Percentiles rank a stretch among this genome's conserved stretches.
phyloP scores from a whole-genome alignment of 768 basidiomycete genomes.

The Astraeus odoratus region DNA sequence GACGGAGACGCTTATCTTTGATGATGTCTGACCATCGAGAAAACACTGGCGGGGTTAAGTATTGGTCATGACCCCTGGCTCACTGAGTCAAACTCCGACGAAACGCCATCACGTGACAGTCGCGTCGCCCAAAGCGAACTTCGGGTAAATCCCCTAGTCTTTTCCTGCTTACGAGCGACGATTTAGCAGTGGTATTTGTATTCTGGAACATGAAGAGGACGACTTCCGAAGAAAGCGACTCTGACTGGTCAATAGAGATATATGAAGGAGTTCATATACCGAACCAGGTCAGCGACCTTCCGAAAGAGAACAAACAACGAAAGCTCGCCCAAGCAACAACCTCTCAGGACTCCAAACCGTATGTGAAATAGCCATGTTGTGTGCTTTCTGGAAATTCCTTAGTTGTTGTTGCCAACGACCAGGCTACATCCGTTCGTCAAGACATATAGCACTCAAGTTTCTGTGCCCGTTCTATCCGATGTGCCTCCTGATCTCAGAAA shows the following conservation, averaged over 20 bases:
- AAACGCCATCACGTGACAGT: no score
- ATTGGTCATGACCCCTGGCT: no score
- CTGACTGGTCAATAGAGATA: conserved; percentile 28
- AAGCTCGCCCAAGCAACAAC: conserved; percentile 6
- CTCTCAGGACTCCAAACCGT: neutral
- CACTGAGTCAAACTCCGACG: no score
- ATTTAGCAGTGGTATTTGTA: no score
- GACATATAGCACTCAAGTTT: conserved; percentile 7
- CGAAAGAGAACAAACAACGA: conserved; percentile 15
- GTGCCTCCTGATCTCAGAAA: neutral
- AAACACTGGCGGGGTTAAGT: no score
- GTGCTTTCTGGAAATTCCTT: conserved; percentile 6
- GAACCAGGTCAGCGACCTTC: conserved; percentile 4
- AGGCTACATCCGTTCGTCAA: conserved; percentile 17
- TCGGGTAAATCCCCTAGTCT: no score
- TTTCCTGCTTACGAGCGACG: no score
- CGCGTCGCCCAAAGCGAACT: no score
- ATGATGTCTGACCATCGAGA: no score
- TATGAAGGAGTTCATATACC: conserved; percentile 15
- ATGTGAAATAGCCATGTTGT: conserved; percentile 7
- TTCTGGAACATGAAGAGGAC: conserved; percentile 12
- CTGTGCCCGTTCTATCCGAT: neutral
- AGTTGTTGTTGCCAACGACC: conserved; percentile 1
- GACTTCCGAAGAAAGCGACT: conserved; percentile 11
- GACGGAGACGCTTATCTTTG: no score